These are phyloP conservation scores for Biscutella laevigata DNA, from an alignment of 441 rosid genomes.

Conservation along the genomic window DNA sequence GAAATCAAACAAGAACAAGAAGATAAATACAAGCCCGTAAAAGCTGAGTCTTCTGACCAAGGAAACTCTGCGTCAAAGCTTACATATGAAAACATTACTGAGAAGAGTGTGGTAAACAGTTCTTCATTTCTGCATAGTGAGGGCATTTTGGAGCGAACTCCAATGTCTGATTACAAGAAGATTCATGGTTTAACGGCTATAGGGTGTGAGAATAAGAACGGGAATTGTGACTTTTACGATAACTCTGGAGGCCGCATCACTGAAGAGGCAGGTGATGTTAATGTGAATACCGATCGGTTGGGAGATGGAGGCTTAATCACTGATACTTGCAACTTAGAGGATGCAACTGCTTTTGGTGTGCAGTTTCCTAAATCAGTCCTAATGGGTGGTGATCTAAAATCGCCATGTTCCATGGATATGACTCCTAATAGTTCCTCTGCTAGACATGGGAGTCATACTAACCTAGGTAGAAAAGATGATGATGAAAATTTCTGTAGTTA, in stretches of 20 bases:
- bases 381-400: slow-evolving; percentile 33
- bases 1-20: slow-evolving; percentile 32
- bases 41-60: slow-evolving; percentile 41
- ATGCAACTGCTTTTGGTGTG: slow-evolving; percentile 29
- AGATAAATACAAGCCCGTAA: slow-evolving; percentile 28
- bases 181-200: slow-evolving; percentile 30
- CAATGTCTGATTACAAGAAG: slow-evolving; percentile 34
- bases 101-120: slow-evolving; percentile 35
- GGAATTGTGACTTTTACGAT: slow-evolving; percentile 21
- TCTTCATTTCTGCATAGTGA: slow-evolving; percentile 37
- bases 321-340: slow-evolving; percentile 31
- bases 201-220: slow-evolving; percentile 23
- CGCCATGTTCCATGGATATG: slow-evolving; percentile 28
- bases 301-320: slow-evolving; percentile 28
- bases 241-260: slow-evolving; percentile 26
- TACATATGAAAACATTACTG: slow-evolving; percentile 29
- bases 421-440: slow-evolving; percentile 39
- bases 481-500: slow-evolving; percentile 42
- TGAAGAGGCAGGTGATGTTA: slow-evolving; percentile 28
- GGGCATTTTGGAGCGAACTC: slow-evolving; percentile 34
- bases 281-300: slow-evolving; percentile 25
- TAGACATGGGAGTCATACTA: slow-evolving; percentile 42
- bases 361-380: slow-evolving; percentile 25
- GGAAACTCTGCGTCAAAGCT: slow-evolving; percentile 43
- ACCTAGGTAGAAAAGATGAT: slow-evolving; percentile 55